Base-by-base conservation (phyloP, 2,329 filamentous ascomycete genomes). In the Pseudofabraea citricarpa region DNA sequence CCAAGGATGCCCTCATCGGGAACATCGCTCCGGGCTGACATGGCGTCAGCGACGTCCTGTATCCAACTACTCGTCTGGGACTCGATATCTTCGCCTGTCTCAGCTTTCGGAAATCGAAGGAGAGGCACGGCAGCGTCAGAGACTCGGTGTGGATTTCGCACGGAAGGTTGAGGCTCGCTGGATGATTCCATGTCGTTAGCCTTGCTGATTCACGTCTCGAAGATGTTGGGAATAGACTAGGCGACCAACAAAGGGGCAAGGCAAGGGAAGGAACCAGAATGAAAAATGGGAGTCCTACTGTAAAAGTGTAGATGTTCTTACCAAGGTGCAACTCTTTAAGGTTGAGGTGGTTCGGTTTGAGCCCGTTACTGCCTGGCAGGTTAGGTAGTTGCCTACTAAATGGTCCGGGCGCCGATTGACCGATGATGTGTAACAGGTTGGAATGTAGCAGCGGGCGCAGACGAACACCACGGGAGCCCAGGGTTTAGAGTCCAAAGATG, bases 171-270 rank as follows among this genome's bases (percentile, higher is more conserved):
- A 36, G 38, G 45, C 22, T 50, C 46, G 45, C 56, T 60, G 51
- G 49, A 48, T 19, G 49, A 37, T 46, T 48, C 50, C 59, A 61
- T 60, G 49, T 50, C 44, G 54, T 60, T 61, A 61, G 59, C 56
- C 51, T 54, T 53, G 41, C 45, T 24, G 35, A 18, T 37, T 37
- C 21, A 37, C 23, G 35, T n/a, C 19, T 37, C 35, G 8, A 37
- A 37, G 35, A 37, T 6, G 9, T n/a, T 21, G 35, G 23, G 21
- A 21, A 21, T 37, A 5, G 35, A 22, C n/a, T n/a, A n/a, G n/a
- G n/a, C n/a, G n/a, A n/a, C n/a, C n/a, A n/a, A n/a, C n/a, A n/a
- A n/a, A n/a, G n/a, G n/a, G n/a, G n/a, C n/a, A n/a, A n/a, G n/a
- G n/a, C n/a, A n/a, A n/a, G n/a, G n/a, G n/a, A n/a, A n/a, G n/a